Percentiles rank a stretch among this genome's conserved stretches.
These are phyloP conservation scores for Rutstroemia sydowiana DNA, from an alignment of 2,329 filamentous ascomycete genomes.

Conservation along the genomic window DNA sequence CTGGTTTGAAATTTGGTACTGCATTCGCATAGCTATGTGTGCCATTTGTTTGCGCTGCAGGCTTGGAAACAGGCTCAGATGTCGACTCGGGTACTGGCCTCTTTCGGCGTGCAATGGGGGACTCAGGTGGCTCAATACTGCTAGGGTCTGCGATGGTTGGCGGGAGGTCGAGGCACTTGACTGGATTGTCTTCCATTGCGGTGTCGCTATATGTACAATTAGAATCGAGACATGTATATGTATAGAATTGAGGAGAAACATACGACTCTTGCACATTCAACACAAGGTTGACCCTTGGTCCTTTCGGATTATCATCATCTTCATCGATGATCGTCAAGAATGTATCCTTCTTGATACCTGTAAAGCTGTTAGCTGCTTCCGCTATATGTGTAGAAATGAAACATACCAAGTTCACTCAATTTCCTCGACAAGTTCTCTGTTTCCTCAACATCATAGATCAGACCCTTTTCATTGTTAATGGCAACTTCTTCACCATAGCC, in stretches of 20 bases:
- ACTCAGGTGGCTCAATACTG: slow-evolving; percentile 10
- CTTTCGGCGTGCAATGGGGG: slow-evolving; percentile 24
- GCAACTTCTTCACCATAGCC: slow-evolving; percentile 78
- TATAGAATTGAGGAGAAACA: slow-evolving; percentile 21
- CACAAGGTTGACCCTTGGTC: slow-evolving; percentile 75
- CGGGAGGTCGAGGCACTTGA: slow-evolving; percentile 35
- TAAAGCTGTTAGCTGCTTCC: background rate
- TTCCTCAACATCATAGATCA: slow-evolving; percentile 86
- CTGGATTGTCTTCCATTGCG: slow-evolving; percentile 42
- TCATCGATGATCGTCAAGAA: slow-evolving; percentile 82
- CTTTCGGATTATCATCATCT: slow-evolving; percentile 63
- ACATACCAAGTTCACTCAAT: slow-evolving; percentile 63
- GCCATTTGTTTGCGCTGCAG: background rate
- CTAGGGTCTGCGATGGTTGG: slow-evolving; percentile 17
- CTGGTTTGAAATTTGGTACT: background rate
- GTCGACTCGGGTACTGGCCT: slow-evolving; percentile 13
- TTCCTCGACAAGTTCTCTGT: slow-evolving; percentile 79
- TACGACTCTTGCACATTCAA: slow-evolving; percentile 60
- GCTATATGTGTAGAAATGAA: background rate
- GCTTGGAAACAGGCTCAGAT: background rate
- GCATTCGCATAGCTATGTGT: slow-evolving; percentile 13
- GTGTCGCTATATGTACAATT: slow-evolving; percentile 3
- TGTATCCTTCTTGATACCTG: slow-evolving; percentile 61
- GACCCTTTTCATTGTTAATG: slow-evolving; percentile 63
- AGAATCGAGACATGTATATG: background rate